These are phyloP conservation scores for Penicillium concentricum DNA, from an alignment of 2,329 filamentous ascomycete genomes.

Conservation along the genomic window DNA sequence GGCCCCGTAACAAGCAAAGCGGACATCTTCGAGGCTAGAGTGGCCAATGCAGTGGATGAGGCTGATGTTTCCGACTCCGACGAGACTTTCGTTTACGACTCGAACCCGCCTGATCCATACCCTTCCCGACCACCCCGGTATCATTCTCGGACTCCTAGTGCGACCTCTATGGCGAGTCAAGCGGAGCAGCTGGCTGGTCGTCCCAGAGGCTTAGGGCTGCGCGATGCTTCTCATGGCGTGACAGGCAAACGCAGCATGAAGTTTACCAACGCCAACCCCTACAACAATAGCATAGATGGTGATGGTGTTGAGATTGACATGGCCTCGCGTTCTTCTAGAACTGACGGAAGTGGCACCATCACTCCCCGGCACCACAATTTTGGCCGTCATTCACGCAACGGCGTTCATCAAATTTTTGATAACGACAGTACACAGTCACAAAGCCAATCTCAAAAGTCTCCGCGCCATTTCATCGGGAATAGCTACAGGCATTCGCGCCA, in stretches of 20 bases:
- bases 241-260: slow-evolving; percentile 92
- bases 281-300: slow-evolving; percentile 61
- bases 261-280: slow-evolving; percentile 68
- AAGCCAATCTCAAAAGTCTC: slow-evolving; percentile 65
- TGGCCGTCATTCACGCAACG: slow-evolving; percentile 67
- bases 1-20: slow-evolving; percentile 82
- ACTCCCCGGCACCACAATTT: slow-evolving; percentile 76
- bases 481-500: slow-evolving; percentile 66
- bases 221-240: slow-evolving; percentile 64
- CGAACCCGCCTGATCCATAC: slow-evolving; percentile 71
- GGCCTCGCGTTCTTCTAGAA: slow-evolving; percentile 61
- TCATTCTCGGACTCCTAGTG: slow-evolving; percentile 92
- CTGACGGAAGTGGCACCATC: slow-evolving; percentile 53
- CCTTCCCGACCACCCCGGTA: slow-evolving; percentile 66
- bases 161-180: slow-evolving; percentile 68
- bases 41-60: slow-evolving; percentile 93
- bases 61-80: slow-evolving; percentile 96
- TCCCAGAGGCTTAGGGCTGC: slow-evolving; percentile 63
- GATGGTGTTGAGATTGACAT: slow-evolving; percentile 67
- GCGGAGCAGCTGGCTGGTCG: slow-evolving; percentile 48
- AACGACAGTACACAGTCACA: slow-evolving; percentile 65
- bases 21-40: slow-evolving; percentile 96
- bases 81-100: slow-evolving; percentile 98
- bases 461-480: slow-evolving; percentile 50
- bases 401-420: slow-evolving; percentile 70